These are phyloP conservation scores for Citrus unshiu DNA, from an alignment of 345 rosid genomes.

Conservation along the genomic window DNA sequence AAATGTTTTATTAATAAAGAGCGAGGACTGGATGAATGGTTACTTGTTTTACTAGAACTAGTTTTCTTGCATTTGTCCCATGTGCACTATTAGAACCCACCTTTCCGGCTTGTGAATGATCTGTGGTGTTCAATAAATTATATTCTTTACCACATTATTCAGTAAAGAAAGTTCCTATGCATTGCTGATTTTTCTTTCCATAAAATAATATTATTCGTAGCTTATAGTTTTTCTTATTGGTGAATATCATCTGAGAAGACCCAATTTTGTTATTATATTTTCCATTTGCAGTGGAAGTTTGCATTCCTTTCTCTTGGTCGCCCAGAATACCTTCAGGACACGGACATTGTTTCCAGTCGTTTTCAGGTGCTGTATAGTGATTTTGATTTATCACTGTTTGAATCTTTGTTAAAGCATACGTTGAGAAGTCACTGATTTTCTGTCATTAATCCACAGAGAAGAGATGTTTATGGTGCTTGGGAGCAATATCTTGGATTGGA, in stretches of 20 bases:
- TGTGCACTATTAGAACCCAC: background rate
- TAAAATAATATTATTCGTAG: background rate
- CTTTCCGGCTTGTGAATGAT: background rate
- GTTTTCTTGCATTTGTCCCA: background rate
- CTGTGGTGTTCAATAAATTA: background rate
- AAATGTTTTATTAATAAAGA: background rate
- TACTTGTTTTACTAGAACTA: background rate
- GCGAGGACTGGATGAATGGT: background rate
- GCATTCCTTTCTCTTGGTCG: conserved; percentile 87
- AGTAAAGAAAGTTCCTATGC: background rate
- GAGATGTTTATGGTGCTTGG: conserved; percentile 93
- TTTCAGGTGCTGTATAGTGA: conserved; percentile 56
- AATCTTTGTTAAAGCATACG: background rate
- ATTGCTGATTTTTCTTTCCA: background rate
- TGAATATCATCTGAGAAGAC: background rate
- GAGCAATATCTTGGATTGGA: conserved; percentile 98
- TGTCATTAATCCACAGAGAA: conserved; percentile 41
- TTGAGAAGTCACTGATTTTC: background rate
- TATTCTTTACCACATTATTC: too few species aligned
- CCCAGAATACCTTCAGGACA: conserved; percentile 84
- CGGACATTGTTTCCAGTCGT: conserved; percentile 70
- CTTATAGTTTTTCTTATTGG: background rate
- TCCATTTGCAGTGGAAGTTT: conserved; percentile 76
- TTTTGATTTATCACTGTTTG: background rate
- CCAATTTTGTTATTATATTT: background rate